A percentile compares a stretch with the other conserved stretches of the same genome.
These are phyloP conservation scores for Eucalyptus erythrocorys DNA, from an alignment of 345 rosid genomes.

Conservation along the genomic window DNA sequence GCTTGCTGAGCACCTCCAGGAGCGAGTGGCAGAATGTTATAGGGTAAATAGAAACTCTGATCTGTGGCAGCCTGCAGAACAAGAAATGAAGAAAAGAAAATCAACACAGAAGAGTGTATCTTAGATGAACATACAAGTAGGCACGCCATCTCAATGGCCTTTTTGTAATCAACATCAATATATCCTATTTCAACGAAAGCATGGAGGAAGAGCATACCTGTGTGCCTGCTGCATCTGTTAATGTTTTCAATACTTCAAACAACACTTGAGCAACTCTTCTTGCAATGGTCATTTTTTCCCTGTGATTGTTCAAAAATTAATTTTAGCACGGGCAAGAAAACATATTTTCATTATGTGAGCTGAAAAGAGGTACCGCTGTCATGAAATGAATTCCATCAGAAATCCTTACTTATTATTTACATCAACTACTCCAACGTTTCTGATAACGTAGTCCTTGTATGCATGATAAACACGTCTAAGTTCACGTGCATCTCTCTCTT, in stretches of 20 bases:
- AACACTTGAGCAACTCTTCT: slow-evolving; percentile 59
- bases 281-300: slow-evolving; percentile 52
- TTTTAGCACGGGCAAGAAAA: background rate
- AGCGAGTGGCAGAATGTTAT: slow-evolving; percentile 88
- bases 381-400: background rate
- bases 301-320: slow-evolving; percentile 11
- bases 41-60: slow-evolving; percentile 57
- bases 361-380: background rate
- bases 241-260: slow-evolving; percentile 56
- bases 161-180: background rate
- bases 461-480: slow-evolving; percentile 64
- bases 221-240: slow-evolving; percentile 43
- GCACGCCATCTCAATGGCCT: background rate
- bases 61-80: slow-evolving; percentile 54
- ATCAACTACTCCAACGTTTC: slow-evolving; percentile 35
- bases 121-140: background rate
- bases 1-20: slow-evolving; percentile 77
- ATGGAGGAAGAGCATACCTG: slow-evolving; percentile 25
- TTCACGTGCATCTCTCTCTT: slow-evolving; percentile 56
- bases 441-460: slow-evolving; percentile 44
- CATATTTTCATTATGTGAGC: background rate
- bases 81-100: background rate
- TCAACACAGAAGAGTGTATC: background rate
- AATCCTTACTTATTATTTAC: slow-evolving; percentile 31
- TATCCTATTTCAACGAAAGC: background rate